Base-by-base conservation (phyloP, 345 rosid genomes). In the Gossypium australe region DNA sequence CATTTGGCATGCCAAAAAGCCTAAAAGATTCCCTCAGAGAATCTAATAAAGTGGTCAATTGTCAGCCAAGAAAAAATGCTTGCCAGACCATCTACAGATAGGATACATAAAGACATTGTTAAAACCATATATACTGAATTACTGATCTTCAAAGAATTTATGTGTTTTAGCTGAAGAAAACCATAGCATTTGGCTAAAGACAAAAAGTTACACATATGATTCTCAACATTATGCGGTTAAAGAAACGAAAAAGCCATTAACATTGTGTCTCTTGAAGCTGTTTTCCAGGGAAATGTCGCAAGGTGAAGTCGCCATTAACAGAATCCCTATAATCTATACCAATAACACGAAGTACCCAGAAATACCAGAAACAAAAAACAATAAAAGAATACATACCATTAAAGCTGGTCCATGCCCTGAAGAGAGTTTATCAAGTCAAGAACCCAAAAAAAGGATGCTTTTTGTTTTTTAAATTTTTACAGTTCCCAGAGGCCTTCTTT, bases 21-120 rank as follows among this genome's bases (percentile, higher is more conserved):
- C 78, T 81, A 72, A 80, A 79, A 80, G 70, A 79, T 79, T 78
- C 85, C 77, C 77, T 58, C 0, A n/a, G 6, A 52, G 78, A 79
- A 69, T 75, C 80, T 75, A 18, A 56, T 56, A 74, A 74, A 45
- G 72, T 56, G 55, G 61, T 43, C 60, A 74, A 74, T 74, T 76
- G 43, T 74, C 72, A 73, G 58, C 22, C 48, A 24, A 55, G 27
- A 53, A 66, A 52, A 51, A 67, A 62, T 66, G 57, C 45, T 66
- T 14, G 53, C 74, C 74, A 67, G 44, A 62, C 73, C 63, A 73
- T 41, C 78, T 78, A 65, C 70, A 69, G 55, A 64, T 75, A 24
- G 56, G 53, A 25, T 20, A 56, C 9, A 55, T 29, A 79, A 11
- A 43, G 20, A 25, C 69, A 66, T 20, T 20, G 22, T 9, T 66